Base-by-base conservation (phyloP, 2,329 filamentous ascomycete species). In the Amauroascus verrucosus region DNA sequence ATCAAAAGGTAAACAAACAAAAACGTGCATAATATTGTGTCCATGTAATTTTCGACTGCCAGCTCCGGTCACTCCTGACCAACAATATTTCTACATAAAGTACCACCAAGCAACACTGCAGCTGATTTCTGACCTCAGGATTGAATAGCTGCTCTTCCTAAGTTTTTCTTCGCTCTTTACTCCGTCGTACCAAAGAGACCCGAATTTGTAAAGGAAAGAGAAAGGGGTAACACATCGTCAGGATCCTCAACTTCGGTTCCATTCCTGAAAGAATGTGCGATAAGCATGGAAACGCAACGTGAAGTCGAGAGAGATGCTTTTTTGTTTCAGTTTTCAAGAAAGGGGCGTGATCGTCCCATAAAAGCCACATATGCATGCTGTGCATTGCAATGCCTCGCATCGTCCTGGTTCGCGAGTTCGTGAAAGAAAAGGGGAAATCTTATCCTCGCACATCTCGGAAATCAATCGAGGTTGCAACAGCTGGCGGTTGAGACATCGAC, bases 401-500 rank as follows among this genome's bases (percentile, higher is more conserved):
- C 24, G 40, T 22, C 32, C 30, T 40, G 14, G 8, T 33, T 38
- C 38, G 48, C 37, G 38, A 41, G 41, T 40, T 16, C 37, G 28
- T 33, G 9, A 51, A 44, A 51, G 26, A 51, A 51, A 35, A 41
- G 11, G 38, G 37, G 38, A 6, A 11, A 32, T 43, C 48, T 24
- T n/a, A 51, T 41, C 35, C 37, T 16, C 14, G 38, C 18, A 20
- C 8, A 16, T 43, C 37, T 43, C 8, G 16, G 24, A 51, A 18
- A 16, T 24, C 9, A 22, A 51, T 51, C 48, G n/a, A 22, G 24
- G 28, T 22, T 24, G 16, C 16, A 32, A 28, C 16, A 33, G 13
- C 26, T 28, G 13, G 37, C 33, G 26, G 16, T 43, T 51, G 16
- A 33, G 37, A 33, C 24, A 51, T 37, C 24, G 37, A 18, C 9